Conservation (phyloP, 495 filamentous ascomycete genomes). For the Jackrogersella multiformis region DNA sequence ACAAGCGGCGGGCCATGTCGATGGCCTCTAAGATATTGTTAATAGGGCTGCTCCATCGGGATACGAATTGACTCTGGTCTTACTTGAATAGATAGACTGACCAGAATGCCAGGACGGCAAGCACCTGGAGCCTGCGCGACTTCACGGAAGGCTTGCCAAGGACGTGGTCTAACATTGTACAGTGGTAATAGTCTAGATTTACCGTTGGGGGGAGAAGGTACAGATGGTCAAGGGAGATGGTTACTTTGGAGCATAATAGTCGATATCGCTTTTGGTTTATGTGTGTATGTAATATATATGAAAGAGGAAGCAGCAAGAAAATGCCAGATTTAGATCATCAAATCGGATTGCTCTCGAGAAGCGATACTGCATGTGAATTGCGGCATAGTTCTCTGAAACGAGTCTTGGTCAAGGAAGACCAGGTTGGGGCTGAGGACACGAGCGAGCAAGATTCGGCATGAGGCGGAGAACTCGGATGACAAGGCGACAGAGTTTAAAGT, state of each 20-base stretch:
- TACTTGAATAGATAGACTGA: constrained; percentile 81
- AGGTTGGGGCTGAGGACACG: constrained; percentile 9
- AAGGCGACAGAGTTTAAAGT: constrained; percentile 25
- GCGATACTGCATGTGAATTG: constrained; percentile 28
- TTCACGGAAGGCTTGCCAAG: constrained; percentile 88
- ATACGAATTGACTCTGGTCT: constrained; percentile 24
- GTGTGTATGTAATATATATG: background rate
- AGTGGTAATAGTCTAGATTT: constrained; percentile 37
- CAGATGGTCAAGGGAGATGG: background rate
- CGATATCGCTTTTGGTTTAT: background rate
- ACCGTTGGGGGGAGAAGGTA: background rate
- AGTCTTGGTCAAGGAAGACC: constrained; percentile 11
- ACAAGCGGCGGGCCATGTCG: constrained; percentile 85
- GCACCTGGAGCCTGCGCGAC: constrained; percentile 92
- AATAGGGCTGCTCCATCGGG: constrained; percentile 5
- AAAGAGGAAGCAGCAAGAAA: background rate
- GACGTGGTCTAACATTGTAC: constrained; percentile 77
- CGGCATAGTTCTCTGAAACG: constrained; percentile 15
- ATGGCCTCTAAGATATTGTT: constrained; percentile 68
- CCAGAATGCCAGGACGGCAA: constrained; percentile 92
- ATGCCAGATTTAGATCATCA: background rate
- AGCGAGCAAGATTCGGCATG: too few species aligned
- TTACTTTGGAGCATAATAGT: constrained; percentile 13
- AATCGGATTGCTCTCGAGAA: constrained; percentile 4
- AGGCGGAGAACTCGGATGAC: constrained; percentile 28